These are phyloP conservation scores for Zancudomyces culisetae DNA, from an alignment of 371 early-diverging fungal species.

Conservation along the genomic window DNA sequence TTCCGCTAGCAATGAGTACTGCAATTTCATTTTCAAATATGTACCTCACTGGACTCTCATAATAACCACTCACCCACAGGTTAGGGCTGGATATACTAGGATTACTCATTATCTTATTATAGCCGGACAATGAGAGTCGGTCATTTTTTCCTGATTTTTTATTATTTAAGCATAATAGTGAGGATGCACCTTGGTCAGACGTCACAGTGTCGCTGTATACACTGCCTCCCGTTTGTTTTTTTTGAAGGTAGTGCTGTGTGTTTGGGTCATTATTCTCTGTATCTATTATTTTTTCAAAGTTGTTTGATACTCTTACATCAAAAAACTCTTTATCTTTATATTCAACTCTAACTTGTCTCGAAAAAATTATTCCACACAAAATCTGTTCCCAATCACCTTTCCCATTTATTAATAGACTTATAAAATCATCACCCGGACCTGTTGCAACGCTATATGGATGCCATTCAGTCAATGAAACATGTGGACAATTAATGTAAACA, in stretches of 20 bases:
- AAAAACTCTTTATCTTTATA: background rate
- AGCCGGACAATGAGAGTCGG: too few species aligned
- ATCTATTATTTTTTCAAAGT: too few species aligned
- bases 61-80: background rate
- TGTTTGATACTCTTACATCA: background rate
- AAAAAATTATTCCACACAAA: background rate
- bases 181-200: background rate
- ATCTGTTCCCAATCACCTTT: background rate
- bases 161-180: background rate
- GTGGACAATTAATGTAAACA: constrained; percentile 44
- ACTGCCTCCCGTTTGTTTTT: background rate
- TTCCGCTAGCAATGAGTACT: background rate
- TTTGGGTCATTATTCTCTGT: too few species aligned
- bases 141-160: background rate
- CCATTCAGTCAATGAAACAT: constrained; percentile 42
- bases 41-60: background rate
- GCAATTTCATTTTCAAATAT: constrained; percentile 2
- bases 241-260: background rate
- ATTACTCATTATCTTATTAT: too few species aligned
- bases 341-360: too few species aligned
- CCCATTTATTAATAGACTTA: background rate
- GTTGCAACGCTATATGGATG: constrained; percentile 79
- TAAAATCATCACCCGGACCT: constrained; percentile 56
- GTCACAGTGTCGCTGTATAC: background rate
- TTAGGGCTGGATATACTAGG: background rate